A percentile compares a stretch with the other conserved stretches of the same genome.
Conservation (phyloP, 1,284 basidiomycete species). For the Xerocomus amazonicus region DNA sequence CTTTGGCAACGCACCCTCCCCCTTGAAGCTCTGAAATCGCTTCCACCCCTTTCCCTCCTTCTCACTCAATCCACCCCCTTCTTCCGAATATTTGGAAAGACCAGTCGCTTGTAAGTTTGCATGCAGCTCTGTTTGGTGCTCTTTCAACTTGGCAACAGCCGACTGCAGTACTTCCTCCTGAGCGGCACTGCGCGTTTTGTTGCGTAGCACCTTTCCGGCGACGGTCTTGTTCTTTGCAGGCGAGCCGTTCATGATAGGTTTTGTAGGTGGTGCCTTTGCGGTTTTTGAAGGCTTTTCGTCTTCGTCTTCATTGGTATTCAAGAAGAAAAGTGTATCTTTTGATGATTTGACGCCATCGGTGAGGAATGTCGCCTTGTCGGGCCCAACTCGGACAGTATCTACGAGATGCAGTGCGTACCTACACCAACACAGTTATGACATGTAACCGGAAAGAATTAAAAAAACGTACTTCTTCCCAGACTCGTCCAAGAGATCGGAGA, state of each 20-base stretch:
- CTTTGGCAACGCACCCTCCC: constrained; percentile 84
- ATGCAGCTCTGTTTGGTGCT: constrained; percentile 89
- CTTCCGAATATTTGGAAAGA: constrained; percentile 79
- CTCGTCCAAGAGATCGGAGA: constrained; percentile 75
- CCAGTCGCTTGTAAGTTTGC: constrained; percentile 79
- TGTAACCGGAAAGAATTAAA: constrained; percentile 1
- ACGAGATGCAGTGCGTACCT: constrained; percentile 89
- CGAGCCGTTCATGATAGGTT: constrained; percentile 56
- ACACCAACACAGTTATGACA: constrained; percentile 6
- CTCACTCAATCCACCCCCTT: constrained; percentile 62
- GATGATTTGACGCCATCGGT: constrained; percentile 82
- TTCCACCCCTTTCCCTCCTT: constrained; percentile 92
- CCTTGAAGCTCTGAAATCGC: constrained; percentile 95
- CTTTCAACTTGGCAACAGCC: constrained; percentile 68
- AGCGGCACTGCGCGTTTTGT: constrained; percentile 76
- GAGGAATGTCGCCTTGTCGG: constrained; percentile 66
- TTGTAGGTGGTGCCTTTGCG: constrained; percentile 53
- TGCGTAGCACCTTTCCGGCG: constrained; percentile 79
- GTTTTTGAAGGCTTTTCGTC: constrained; percentile 54
- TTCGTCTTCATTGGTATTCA: constrained; percentile 53
- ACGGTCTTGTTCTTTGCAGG: constrained; percentile 69
- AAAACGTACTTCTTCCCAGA: constrained; percentile 68
- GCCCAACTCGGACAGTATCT: constrained; percentile 83
- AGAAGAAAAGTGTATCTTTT: constrained; percentile 89
- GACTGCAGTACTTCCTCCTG: constrained; percentile 78